Evolutionary conservation across 2,329 filamentous ascomycete species (phyloP), one percentile per base, ranked within the genome.

Genomic region (Pseudocercospora pini-densiflorae): DNA sequence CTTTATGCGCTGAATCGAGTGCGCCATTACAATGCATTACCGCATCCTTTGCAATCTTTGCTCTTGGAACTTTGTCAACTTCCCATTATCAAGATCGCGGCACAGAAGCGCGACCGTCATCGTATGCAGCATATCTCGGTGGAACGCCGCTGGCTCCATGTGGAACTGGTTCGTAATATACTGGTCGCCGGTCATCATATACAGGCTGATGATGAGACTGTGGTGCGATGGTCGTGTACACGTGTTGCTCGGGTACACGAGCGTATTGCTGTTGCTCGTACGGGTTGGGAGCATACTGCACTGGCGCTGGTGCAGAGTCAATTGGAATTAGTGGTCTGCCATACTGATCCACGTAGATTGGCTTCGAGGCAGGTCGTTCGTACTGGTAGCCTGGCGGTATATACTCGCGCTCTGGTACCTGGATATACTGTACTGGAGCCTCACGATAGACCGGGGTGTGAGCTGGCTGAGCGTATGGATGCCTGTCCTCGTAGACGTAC

Each of bases 271-370:
- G 70, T 51, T 73, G 73, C 21, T 73, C 73, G 59, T 72, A 72
- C n/a, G 70, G 72, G 57, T 70, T 69, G 29, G 71, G 70, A 24
- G 66, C 59, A 57, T 72, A 74, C 51, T 75, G 74, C 29, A 75
- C 68, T 3, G 72, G 73, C 6, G 73, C 73, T 5, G 73, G 73
- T 5, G 68, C 70, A 33, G 70, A 55, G 61, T 76, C 73, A 49
- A 74, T 70, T 5, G 73, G 74, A 36, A 74, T 70, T 9, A 77
- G 61, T 5, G 69, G 72, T 10, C 71, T 68, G 43, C 76, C 76
- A 63, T 76, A 76, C 58, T 77, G 69, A 49, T 77, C 76, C n/a
- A 77, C 73, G 64, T 76, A 77, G n/a, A 74, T 66, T 2, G 72
- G 70, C 57, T 72, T 71, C 19, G 72, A 64, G 16, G 68, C 67